Base-by-base conservation (phyloP, 1,139 yeast species). In the Taphrina communis region DNA sequence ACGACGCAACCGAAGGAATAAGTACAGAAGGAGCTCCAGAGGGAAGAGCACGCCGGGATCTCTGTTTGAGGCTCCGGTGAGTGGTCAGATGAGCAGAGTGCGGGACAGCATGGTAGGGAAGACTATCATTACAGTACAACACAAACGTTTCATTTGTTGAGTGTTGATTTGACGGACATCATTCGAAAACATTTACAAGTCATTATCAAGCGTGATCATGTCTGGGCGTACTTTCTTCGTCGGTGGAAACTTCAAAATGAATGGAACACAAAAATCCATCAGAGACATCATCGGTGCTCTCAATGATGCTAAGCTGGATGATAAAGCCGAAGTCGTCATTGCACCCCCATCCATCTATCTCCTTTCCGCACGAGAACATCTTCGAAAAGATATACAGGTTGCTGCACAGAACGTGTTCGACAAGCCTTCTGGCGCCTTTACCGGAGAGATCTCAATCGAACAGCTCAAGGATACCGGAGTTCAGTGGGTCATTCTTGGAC, bases 331-430 rank as follows among this genome's bases (percentile, higher is more conserved):
- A 82, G 97, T 94, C 73, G 99, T 94, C 74, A 86, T 94, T 81
- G 88, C 96, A 76, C 99, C 99, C 73, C 98, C 99, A 73, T 91
- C 96, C 73, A 91, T 97, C 76, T 94, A 94, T 88, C 81, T 94
- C 75, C 84, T 85, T 73, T 86, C 86, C 80, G 88, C 97, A 70
- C 88, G 85, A 76, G 85, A 85, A 72, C 87, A 87, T 82, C 85
- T 85, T 78, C 90, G 88, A 81, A 76, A 80, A 70, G 89, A 87
- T 75, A 92, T 95, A 72, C 82, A 84, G 71, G 84, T 94, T 72
- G 88, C 95, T 79, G 97, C 96, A 72, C 99, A 94, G 84, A 93
- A 94, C 83, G 86, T 92, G 73, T 93, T 86, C 82, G 82, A 83
- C 80, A 90, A 91, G 86, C 87, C 87, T 73, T 85, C 93, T 71